Evolutionary conservation across 2,329 filamentous ascomycete genomes (phyloP).

Genomic region (Cytospora mali): DNA sequence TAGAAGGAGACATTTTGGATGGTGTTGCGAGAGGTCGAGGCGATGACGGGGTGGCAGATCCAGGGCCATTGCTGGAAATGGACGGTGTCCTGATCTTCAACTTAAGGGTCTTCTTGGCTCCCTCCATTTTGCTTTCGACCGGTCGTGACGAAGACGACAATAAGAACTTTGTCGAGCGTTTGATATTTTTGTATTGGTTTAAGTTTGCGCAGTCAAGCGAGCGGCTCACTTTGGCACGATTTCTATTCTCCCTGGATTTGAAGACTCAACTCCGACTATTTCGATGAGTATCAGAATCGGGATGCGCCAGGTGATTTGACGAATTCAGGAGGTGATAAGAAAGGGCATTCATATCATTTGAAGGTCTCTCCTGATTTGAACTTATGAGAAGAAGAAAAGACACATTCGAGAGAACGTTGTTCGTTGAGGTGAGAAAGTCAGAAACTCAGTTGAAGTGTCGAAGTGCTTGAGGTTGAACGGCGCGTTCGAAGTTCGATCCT

Average conservation of each 20-base stretch:
- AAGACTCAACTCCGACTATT: not conserved
- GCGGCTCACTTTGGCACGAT: not conserved
- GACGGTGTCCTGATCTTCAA: constrained; percentile 26
- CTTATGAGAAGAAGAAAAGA: not conserved
- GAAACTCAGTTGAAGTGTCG: not conserved
- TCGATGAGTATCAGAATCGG: not conserved
- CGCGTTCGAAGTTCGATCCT: not conserved
- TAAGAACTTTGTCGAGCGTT: not conserved
- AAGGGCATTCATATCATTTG: not conserved
- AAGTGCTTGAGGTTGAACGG: not conserved
- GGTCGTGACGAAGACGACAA: not conserved
- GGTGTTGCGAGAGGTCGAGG: constrained; percentile 18
- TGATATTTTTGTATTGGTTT: not conserved
- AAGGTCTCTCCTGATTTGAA: not conserved
- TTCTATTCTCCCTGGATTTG: not conserved
- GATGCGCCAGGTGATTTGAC: not conserved
- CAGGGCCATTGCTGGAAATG: constrained; percentile 23
- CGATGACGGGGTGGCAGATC: constrained; percentile 12
- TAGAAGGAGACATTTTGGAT: constrained; percentile 22
- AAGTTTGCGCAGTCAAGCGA: not conserved
- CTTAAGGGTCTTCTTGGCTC: constrained; percentile 26
- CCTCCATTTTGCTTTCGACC: constrained; percentile 18
- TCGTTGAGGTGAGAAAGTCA: not conserved
- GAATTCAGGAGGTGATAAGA: not conserved
- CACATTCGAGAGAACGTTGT: not conserved